phyloP scores from a whole-genome alignment of 2,329 filamentous ascomycete genomes.

The Neurospora sp. region DNA sequence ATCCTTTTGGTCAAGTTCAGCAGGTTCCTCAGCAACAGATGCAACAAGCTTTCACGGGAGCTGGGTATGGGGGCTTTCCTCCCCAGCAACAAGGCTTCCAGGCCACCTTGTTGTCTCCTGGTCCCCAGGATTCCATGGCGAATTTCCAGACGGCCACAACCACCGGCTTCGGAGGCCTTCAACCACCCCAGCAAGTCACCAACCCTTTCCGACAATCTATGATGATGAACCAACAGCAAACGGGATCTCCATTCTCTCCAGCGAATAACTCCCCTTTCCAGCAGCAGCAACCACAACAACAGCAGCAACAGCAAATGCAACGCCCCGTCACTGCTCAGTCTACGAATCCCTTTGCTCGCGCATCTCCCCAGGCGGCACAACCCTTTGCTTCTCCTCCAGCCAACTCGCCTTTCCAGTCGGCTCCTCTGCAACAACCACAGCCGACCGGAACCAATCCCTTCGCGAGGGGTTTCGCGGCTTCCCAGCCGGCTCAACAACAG shows the following conservation, averaged over 20 bases:
- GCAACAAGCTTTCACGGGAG: constrained; percentile 48
- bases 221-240: constrained; percentile 48
- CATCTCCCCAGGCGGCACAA: constrained; percentile 38
- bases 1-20: constrained; percentile 15
- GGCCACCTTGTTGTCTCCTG: constrained; percentile 40
- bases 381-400: constrained; percentile 25
- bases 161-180: constrained; percentile 30
- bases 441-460: constrained; percentile 53
- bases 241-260: constrained; percentile 15
- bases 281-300: constrained; percentile 40
- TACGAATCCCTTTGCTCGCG: constrained; percentile 56
- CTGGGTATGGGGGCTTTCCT: constrained; percentile 76
- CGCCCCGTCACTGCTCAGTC: constrained; percentile 20
- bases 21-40: constrained; percentile 33
- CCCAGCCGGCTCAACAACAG: constrained; percentile 24
- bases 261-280: constrained; percentile 50
- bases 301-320: constrained; percentile 12
- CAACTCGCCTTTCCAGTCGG: constrained; percentile 35
- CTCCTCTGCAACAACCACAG: constrained; percentile 35
- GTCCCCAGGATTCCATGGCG: constrained; percentile 47
- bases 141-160: constrained; percentile 39
- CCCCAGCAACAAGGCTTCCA: constrained; percentile 58
- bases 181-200: constrained; percentile 53
- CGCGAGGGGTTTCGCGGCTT: constrained; percentile 34
- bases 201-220: constrained; percentile 95